Base-by-base conservation (phyloP, 805 yeast species). In the Huiozyma sinensis region DNA sequence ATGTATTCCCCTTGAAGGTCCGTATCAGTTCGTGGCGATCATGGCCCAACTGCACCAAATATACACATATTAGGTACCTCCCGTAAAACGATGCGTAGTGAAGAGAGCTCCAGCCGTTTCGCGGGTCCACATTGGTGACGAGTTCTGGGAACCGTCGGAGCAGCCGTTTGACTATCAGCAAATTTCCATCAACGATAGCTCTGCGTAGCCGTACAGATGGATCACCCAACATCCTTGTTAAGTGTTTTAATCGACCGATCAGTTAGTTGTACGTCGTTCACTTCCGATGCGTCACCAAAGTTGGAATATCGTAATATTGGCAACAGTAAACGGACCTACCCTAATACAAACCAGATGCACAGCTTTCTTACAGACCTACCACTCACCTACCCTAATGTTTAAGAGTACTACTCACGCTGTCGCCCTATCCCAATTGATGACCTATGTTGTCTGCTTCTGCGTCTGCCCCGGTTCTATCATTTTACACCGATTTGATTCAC, bases 81-180 rank as follows among this genome's bases (percentile, higher is more conserved):
- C 94, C 92, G 54, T 81, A 65, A 53, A 58, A 81, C 4, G 90
- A 78, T 0, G 95, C 88, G 60, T 85, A 84, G 59, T 86, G 95
- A 39, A 86, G 66, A 34, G 83, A 79, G 11, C 83, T 71, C 95
- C 95, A 86, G 1, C 95, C 95, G 55, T 80, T 77, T 24, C 57
- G 30, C 5, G 87, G 75, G 56, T 87, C 83, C 27, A 78, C 68
- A 56, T 84, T 82, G 47, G 78, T 79, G 49, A 86, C 59, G 35
- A 84, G 67, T 31, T 77, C 80, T 0, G 94, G 92, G 50, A 71
- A 81, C 34, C 87, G 69, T 43, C 72, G 68, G n/a, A 86, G 61
- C 6, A 86, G 65, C 28, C 90, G 72, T 50, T 73, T 70, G 12
- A 79, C 87, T 10, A 81, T 78, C 33, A 76, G 68, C 17, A 75